These are phyloP conservation scores for Spathaspora hagerdaliae DNA, from an alignment of 805 yeast species.

Conservation along the genomic window DNA sequence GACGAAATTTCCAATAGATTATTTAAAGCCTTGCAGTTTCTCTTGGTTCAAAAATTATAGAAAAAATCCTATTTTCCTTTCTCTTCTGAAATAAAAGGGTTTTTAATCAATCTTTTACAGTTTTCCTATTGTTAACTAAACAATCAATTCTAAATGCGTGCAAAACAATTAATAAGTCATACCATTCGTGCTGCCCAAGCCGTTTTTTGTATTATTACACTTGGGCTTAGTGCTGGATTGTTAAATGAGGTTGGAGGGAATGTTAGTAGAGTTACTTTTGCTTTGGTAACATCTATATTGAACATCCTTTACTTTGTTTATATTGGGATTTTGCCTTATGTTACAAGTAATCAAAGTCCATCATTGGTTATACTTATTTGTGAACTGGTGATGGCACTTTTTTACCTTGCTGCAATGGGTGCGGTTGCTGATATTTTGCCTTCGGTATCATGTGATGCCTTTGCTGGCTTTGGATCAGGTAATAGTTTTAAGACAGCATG, in stretches of 20 bases:
- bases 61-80: too few relatives aligned
- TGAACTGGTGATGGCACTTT: slow-evolving; percentile 2
- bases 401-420: slow-evolving; percentile 8
- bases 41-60: too few relatives aligned
- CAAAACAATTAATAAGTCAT: slow-evolving; percentile 53
- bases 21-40: too few relatives aligned
- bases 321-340: slow-evolving; percentile 2
- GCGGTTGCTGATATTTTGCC: slow-evolving; percentile 5
- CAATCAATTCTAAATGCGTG: slow-evolving; percentile 13
- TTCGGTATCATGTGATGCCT: background rate
- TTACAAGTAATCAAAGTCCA: background rate
- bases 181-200: slow-evolving; percentile 5
- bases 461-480: background rate
- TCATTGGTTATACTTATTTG: slow-evolving; percentile 4
- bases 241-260: slow-evolving; percentile 3
- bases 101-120: too few relatives aligned
- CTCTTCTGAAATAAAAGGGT: too few relatives aligned
- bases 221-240: slow-evolving; percentile 7
- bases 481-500: slow-evolving; percentile 1
- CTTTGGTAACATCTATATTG: slow-evolving; percentile 1
- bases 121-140: too few relatives aligned
- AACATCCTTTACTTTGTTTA: slow-evolving; percentile 5
- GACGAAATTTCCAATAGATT: too few relatives aligned
- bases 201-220: slow-evolving; percentile 1
- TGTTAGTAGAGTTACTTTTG: slow-evolving; percentile 4